These are phyloP conservation scores for Barnettozyma wickerhamii DNA, from an alignment of 805 yeast genomes.

Conservation along the genomic window DNA sequence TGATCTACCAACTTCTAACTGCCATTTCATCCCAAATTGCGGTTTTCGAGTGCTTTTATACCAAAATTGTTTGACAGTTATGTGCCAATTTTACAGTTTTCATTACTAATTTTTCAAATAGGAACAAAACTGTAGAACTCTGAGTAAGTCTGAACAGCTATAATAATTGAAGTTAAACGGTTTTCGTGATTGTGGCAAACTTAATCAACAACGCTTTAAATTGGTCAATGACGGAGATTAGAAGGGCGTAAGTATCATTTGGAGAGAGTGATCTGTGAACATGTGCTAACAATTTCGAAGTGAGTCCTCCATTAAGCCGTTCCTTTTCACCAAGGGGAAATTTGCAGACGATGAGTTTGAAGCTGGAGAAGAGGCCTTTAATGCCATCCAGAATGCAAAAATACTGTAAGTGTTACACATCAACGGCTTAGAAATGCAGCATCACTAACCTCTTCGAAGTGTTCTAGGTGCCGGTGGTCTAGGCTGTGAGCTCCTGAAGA, in stretches of 20 bases:
- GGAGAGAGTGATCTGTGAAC: too few species aligned
- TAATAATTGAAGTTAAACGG: too few species aligned
- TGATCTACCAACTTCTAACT: too few species aligned
- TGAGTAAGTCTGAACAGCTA: too few species aligned
- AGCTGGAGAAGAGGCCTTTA: conserved; percentile 28
- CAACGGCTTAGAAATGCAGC: conserved; percentile 21
- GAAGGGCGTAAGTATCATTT: conserved; percentile 15
- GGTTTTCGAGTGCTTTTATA: too few species aligned
- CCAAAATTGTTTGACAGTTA: too few species aligned
- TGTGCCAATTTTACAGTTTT: too few species aligned
- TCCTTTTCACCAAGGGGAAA: conserved; percentile 28
- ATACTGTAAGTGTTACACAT: conserved; percentile 26
- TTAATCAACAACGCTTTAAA: too few species aligned
- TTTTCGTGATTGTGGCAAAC: too few species aligned
- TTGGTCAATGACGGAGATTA: background rate
- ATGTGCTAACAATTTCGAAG: conserved; percentile 5
- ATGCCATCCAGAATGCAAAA: conserved; percentile 24
- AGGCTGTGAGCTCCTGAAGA: conserved; percentile 86
- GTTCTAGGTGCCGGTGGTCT: conserved; percentile 94
- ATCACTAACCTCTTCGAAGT: conserved; percentile 11
- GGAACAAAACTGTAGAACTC: too few species aligned
- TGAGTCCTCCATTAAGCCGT: conserved; percentile 17
- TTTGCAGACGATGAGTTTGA: conserved; percentile 32
- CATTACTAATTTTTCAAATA: too few species aligned
- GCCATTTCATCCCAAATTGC: too few species aligned